Percentiles rank a stretch among this genome's conserved stretches.
phyloP scores from a whole-genome alignment of 305 asterid genomes.

The Solanum chacoense region DNA sequence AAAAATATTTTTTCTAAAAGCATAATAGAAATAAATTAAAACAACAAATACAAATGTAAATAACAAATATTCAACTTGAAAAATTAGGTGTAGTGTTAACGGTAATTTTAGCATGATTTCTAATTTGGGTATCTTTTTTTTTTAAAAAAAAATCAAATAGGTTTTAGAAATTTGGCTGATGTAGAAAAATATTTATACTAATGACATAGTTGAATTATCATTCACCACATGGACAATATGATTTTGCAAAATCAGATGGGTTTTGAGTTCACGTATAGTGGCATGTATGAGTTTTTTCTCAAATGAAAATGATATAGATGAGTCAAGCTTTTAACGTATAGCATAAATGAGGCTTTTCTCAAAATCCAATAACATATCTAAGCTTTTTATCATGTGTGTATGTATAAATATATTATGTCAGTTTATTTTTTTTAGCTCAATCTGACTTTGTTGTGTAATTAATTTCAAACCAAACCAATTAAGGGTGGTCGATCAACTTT shows the following conservation, averaged over 20 bases:
- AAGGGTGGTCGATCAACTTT: background rate
- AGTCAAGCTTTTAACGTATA: background rate
- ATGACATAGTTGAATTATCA: background rate
- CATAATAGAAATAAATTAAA: background rate
- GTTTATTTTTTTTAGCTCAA: no score
- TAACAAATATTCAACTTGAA: background rate
- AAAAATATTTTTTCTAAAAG: no score
- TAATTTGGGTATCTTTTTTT: background rate
- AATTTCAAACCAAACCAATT: no score
- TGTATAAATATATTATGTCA: no score
- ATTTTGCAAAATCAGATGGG: background rate
- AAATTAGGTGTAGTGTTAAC: background rate
- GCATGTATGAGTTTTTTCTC: background rate
- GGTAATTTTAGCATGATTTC: background rate
- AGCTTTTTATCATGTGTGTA: no score
- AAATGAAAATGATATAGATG: no score
- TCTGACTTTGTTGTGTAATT: no score
- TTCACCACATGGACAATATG: background rate
- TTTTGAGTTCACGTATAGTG: no score
- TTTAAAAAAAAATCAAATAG: background rate
- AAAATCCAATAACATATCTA: no score
- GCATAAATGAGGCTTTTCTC: no score
- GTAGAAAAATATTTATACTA: background rate
- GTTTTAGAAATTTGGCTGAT: background rate
- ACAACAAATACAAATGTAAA: background rate